Evolutionary conservation across 108 stramenopile species (phyloP).

Genomic region (Pseudonitzschia multiseries): DNA sequence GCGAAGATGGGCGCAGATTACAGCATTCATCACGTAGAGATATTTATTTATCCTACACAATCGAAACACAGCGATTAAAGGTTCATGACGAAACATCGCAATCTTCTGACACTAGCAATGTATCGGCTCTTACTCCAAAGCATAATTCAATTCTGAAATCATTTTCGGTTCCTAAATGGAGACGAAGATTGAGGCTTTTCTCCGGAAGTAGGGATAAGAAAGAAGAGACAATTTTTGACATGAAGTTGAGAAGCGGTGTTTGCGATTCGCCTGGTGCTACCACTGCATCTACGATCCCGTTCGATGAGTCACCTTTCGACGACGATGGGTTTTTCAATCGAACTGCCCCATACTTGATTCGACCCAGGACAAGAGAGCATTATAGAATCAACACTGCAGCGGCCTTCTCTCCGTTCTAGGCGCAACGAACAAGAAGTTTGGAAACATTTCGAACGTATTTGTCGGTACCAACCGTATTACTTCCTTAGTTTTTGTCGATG

Average conservation of each 20-base stretch:
- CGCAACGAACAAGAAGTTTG: background rate
- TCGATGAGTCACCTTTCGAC: background rate
- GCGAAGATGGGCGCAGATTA: background rate
- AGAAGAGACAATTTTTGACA: background rate
- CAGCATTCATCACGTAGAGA: background rate
- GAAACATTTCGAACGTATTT: background rate
- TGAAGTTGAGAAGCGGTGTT: background rate
- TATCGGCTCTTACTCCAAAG: background rate
- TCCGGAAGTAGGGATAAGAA: background rate
- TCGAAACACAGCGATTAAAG: background rate
- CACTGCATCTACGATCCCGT: background rate
- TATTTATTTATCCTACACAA: background rate
- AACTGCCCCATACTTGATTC: background rate
- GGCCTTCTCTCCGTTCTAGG: background rate
- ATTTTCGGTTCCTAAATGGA: background rate
- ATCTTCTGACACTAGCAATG: background rate
- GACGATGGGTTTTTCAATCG: background rate
- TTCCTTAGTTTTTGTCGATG: too few species aligned
- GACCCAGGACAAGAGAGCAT: background rate
- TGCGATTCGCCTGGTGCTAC: constrained; percentile 1
- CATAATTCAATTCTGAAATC: background rate
- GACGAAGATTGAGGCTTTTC: background rate
- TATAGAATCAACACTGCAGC: background rate
- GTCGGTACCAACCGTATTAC: too few species aligned
- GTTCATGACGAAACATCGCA: background rate